Conservation (phyloP, 225 moss, liverwort and hornwort species). For the Pleurozium schreberi region DNA sequence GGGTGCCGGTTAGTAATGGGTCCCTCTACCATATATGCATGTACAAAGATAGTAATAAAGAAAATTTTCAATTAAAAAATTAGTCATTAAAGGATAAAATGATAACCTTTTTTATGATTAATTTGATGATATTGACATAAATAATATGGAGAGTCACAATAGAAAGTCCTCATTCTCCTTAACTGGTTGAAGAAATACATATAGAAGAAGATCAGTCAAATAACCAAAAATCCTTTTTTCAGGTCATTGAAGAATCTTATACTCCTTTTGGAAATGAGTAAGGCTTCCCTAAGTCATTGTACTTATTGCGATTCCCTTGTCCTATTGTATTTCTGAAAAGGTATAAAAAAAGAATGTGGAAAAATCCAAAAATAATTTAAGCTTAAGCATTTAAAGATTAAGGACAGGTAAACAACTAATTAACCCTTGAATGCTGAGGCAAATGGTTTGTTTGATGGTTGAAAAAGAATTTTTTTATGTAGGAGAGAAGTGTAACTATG, state of each 20-base stretch:
- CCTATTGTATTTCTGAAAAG: background rate
- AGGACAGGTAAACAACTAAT: no score
- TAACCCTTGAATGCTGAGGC: no score
- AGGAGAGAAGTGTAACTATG: no score
- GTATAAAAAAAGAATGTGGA: background rate
- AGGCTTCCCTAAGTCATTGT: no score
- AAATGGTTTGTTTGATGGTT: no score
- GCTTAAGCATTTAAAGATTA: background rate
- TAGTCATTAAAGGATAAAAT: background rate
- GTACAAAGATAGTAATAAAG: background rate
- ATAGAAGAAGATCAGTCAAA: fast-evolving
- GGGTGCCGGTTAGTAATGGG: no score
- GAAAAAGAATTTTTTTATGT: no score
- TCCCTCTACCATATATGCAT: no score
- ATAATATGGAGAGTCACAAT: fast-evolving
- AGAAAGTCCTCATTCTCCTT: fast-evolving
- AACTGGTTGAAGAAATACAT: fast-evolving
- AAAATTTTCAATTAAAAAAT: background rate
- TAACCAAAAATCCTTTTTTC: fast-evolving
- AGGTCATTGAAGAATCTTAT: background rate
- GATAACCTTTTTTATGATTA: no score
- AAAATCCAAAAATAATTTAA: no score
- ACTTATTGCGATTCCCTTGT: background rate
- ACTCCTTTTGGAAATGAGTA: fast-evolving
- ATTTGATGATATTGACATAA: background rate